Evolutionary conservation across 345 rosid genomes (phyloP).

Genomic region (Lepidium africanum): DNA sequence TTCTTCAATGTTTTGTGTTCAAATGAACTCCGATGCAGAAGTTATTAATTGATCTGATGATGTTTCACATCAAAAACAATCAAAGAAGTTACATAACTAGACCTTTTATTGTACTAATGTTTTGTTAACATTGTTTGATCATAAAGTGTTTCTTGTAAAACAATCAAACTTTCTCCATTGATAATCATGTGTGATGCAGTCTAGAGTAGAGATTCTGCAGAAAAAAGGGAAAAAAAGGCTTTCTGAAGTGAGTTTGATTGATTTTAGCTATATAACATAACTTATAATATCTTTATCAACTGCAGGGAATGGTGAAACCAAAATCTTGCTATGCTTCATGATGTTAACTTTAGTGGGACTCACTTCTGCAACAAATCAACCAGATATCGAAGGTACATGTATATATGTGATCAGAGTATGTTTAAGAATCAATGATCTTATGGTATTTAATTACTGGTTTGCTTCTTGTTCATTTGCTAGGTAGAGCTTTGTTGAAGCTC

Average conservation of each 20-base stretch:
- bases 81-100: neutral
- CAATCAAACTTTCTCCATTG: neutral
- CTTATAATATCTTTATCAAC: neutral
- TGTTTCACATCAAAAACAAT: conserved; percentile 12
- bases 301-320: conserved; percentile 11
- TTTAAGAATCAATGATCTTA: neutral
- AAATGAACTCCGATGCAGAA: neutral
- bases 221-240: too few species aligned
- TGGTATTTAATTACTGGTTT: neutral
- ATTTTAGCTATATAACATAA: neutral
- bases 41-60: neutral
- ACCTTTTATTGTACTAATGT: neutral
- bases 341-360: conserved; percentile 29
- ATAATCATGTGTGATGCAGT: neutral
- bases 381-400: conserved; percentile 77
- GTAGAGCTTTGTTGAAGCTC: conserved; percentile 64
- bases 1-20: neutral
- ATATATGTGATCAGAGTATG: neutral
- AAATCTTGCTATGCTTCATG: conserved; percentile 31
- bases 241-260: neutral
- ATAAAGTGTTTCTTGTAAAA: conserved; percentile 12
- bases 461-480: conserved; percentile 27
- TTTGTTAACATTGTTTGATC: neutral
- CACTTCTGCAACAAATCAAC: conserved; percentile 39
- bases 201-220: neutral